Percentiles rank a stretch among this genome's conserved stretches.
These are phyloP conservation scores for Allium sativum DNA, from an alignment of 106 monocot species.

Conservation along the genomic window DNA sequence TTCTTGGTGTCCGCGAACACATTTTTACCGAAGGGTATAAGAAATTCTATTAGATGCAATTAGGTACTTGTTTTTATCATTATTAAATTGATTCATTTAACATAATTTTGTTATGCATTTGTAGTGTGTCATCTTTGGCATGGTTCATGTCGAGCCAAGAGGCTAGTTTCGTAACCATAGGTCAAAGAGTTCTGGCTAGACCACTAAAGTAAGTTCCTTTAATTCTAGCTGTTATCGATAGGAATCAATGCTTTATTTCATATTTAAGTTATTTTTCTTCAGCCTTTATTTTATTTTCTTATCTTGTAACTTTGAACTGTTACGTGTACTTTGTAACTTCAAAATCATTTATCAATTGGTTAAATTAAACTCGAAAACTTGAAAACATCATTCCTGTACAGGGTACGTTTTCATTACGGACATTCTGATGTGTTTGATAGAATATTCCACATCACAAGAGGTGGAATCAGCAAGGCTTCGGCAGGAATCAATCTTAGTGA, in stretches of 20 bases:
- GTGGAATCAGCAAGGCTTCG: constrained; percentile 98
- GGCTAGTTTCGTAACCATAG: constrained; percentile 94
- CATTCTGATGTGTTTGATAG: constrained; percentile 99
- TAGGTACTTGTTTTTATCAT: background rate
- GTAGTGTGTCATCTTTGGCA: constrained; percentile 90
- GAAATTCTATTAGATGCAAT: background rate
- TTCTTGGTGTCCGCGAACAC: constrained; percentile 96
- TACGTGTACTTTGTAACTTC: no score
- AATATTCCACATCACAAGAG: constrained; percentile 94
- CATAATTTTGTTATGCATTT: constrained; percentile 4
- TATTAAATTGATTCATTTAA: constrained; percentile 7
- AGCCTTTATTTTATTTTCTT: no score
- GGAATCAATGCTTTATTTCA: no score
- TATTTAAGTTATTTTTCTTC: no score
- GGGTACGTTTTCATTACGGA: constrained; percentile 99
- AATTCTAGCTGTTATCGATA: no score
- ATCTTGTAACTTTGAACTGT: no score
- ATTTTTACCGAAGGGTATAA: constrained; percentile 92
- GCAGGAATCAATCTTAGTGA: constrained; percentile 89
- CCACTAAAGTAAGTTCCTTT: constrained; percentile 74
- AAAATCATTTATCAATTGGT: no score
- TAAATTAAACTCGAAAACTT: no score
- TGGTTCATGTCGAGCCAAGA: constrained; percentile 99
- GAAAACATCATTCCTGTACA: constrained; percentile 19
- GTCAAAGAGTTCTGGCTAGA: constrained; percentile 81